These are phyloP conservation scores for Phytophthora fragariaefolia DNA, from an alignment of 352 stramenopile species.

Conservation along the genomic window DNA sequence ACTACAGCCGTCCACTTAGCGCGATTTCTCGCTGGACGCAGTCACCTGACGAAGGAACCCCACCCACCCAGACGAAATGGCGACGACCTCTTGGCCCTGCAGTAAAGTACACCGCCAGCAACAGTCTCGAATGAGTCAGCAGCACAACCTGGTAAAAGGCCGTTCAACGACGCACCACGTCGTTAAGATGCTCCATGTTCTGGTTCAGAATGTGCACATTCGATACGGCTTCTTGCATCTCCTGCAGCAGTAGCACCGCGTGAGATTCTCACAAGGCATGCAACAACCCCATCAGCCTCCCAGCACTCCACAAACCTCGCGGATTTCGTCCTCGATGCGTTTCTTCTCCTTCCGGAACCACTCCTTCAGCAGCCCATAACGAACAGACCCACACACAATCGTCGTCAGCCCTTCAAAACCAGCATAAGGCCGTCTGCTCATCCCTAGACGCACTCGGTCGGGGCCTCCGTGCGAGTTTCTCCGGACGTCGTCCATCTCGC, in stretches of 20 bases:
- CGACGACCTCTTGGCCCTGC: conserved; percentile 76
- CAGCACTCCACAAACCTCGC: conserved; percentile 47
- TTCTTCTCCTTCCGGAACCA: conserved; percentile 75
- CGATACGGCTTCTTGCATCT: conserved; percentile 82
- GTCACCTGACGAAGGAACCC: conserved; percentile 70
- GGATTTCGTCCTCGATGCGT: conserved; percentile 74
- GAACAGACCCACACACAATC: neutral
- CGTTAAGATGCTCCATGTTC: conserved; percentile 84
- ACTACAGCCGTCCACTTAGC: conserved; percentile 25
- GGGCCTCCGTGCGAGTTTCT: conserved; percentile 40
- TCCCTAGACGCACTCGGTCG: conserved; percentile 23
- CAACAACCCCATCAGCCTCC: neutral
- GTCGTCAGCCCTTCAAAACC: conserved; percentile 4
- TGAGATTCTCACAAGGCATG: no score
- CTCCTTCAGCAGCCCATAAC: conserved; percentile 36
- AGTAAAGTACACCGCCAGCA: neutral
- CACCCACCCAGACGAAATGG: conserved; percentile 78
- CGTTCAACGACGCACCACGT: conserved; percentile 55
- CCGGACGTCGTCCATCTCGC: conserved; percentile 31
- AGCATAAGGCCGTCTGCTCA: neutral
- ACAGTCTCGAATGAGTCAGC: neutral
- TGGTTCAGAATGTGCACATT: conserved; percentile 85
- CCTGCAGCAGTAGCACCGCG: conserved; percentile 38
- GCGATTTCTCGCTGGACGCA: conserved; percentile 45
- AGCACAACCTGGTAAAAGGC: neutral